phyloP scores from a whole-genome alignment of 768 basidiomycete species.

The Phylloporus rhodoxanthus region DNA sequence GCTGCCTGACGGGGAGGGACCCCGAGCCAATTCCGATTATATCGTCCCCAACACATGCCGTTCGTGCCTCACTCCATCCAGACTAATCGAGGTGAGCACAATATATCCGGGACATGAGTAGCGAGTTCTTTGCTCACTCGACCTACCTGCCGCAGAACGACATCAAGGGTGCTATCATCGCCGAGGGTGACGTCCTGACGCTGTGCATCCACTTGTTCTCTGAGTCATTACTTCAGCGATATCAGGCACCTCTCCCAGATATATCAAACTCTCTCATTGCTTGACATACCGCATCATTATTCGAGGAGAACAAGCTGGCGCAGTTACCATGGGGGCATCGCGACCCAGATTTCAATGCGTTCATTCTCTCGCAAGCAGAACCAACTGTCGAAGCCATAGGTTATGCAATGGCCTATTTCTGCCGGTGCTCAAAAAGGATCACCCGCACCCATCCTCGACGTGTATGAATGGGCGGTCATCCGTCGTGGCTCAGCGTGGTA shows the following conservation, averaged over 20 bases:
- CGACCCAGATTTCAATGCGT: slow-evolving; percentile 39
- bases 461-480: slow-evolving; percentile 51
- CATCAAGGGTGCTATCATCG: slow-evolving; percentile 49
- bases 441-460: slow-evolving; percentile 41
- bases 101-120: too few species aligned
- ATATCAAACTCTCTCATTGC: slow-evolving; percentile 45
- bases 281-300: slow-evolving; percentile 41
- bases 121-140: neutral
- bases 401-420: slow-evolving; percentile 56
- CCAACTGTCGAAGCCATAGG: slow-evolving; percentile 53
- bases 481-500: slow-evolving; percentile 57
- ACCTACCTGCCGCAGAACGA: slow-evolving; percentile 17
- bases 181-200: slow-evolving; percentile 49
- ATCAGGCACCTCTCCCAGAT: slow-evolving; percentile 42
- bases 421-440: slow-evolving; percentile 42
- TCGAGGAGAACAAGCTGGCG: slow-evolving; percentile 42
- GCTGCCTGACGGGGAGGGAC: too few species aligned
- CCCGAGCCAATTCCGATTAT: too few species aligned
- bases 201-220: slow-evolving; percentile 52
- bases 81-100: slow-evolving; percentile 44
- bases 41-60: slow-evolving; percentile 28
- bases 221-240: slow-evolving; percentile 55
- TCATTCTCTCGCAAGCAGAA: slow-evolving; percentile 49
- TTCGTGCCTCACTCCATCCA: too few species aligned
- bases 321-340: slow-evolving; percentile 27